These are phyloP conservation scores for Boletellus ananiceps DNA, from an alignment of 768 basidiomycete species.

Conservation along the genomic window DNA sequence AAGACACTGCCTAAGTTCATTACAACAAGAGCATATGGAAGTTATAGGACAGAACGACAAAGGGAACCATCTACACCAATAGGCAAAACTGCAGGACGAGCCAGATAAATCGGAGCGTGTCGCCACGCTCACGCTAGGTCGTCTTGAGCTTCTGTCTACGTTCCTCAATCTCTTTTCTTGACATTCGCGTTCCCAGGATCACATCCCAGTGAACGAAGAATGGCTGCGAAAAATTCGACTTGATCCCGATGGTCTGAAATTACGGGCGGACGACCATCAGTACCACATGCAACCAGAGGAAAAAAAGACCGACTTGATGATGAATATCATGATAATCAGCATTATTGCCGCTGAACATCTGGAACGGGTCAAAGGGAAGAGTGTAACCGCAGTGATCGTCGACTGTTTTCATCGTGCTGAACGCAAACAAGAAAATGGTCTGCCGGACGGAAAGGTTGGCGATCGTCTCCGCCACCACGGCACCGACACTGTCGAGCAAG, in stretches of 20 bases:
- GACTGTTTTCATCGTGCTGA: constrained; percentile 89
- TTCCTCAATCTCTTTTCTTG: constrained; percentile 57
- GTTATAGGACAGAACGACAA: background rate
- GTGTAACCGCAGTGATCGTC: constrained; percentile 93
- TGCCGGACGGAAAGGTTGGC: constrained; percentile 76
- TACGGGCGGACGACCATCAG: background rate
- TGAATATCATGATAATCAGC: constrained; percentile 98
- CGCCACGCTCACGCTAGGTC: constrained; percentile 1
- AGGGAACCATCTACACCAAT: background rate
- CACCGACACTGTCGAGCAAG: constrained; percentile 79
- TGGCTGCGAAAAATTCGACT: constrained; percentile 93
- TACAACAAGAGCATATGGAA: constrained; percentile 21
- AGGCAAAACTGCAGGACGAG: background rate
- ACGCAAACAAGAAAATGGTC: constrained; percentile 72
- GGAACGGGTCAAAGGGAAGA: constrained; percentile 89
- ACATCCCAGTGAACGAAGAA: constrained; percentile 95
- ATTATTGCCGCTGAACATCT: constrained; percentile 81
- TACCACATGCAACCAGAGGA: background rate
- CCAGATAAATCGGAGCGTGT: background rate
- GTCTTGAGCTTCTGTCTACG: constrained; percentile 39
- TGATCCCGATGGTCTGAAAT: constrained; percentile 63
- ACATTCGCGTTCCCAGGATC: constrained; percentile 81
- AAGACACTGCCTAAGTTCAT: constrained; percentile 9
- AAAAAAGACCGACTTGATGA: constrained; percentile 62
- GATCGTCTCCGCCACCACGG: constrained; percentile 66